Percentiles rank a stretch among this genome's conserved stretches.
These are phyloP conservation scores for Colletotrichum spinosum DNA, from an alignment of 2,329 filamentous ascomycete genomes.

Conservation along the genomic window DNA sequence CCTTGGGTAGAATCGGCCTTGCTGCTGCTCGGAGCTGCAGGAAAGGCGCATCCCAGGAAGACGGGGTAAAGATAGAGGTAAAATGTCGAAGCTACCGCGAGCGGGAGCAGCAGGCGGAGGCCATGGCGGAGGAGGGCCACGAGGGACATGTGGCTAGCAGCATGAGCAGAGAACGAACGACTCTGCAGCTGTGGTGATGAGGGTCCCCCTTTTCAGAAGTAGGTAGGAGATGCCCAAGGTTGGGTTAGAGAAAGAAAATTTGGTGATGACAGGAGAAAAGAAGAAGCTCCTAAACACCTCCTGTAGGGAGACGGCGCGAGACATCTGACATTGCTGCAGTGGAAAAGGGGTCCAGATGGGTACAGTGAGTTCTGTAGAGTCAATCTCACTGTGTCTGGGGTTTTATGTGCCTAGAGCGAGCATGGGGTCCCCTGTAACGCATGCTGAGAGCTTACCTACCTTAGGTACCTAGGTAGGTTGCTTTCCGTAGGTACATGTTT, in stretches of 20 bases:
- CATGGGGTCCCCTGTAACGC: too few relatives aligned
- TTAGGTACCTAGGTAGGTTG: too few relatives aligned
- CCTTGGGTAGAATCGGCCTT: constrained; percentile 23
- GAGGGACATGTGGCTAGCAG: constrained; percentile 60
- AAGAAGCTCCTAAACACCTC: not conserved
- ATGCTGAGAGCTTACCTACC: too few relatives aligned
- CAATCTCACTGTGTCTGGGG: constrained; percentile 18
- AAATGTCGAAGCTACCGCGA: constrained; percentile 76
- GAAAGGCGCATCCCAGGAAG: constrained; percentile 85
- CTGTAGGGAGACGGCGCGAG: not conserved
- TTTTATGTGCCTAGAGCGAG: not conserved
- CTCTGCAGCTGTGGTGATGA: constrained; percentile 30
- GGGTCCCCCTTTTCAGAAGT: constrained; percentile 6
- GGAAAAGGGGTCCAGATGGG: constrained; percentile 33
- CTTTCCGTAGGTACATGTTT: not conserved
- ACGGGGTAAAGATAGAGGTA: constrained; percentile 92
- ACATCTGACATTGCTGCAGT: constrained; percentile 5
- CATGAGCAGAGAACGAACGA: constrained; percentile 29
- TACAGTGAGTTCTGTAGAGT: constrained; percentile 8
- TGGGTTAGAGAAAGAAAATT: constrained; percentile 4
- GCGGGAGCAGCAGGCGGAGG: constrained; percentile 68
- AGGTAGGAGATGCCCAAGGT: not conserved
- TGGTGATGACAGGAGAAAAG: not conserved
- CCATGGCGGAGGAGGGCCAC: constrained; percentile 66
- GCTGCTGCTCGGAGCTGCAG: constrained; percentile 56